These are phyloP conservation scores for Paramecium tetraurelia DNA, from an alignment of 73 alveolate genomes.

Conservation along the genomic window DNA sequence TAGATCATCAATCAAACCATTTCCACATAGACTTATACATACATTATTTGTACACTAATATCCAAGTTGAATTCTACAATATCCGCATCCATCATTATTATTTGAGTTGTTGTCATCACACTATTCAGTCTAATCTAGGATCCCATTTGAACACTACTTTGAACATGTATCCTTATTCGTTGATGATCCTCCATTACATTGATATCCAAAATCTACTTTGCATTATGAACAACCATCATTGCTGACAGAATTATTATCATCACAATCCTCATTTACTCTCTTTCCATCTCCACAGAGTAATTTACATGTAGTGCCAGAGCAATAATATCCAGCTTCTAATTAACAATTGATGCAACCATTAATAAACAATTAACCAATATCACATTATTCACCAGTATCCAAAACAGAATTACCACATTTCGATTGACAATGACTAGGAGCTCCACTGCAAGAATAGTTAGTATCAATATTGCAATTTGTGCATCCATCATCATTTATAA, in stretches of 20 bases:
- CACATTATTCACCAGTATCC: slow-evolving; percentile 65
- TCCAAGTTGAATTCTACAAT: slow-evolving; percentile 37
- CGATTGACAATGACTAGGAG: slow-evolving; percentile 36
- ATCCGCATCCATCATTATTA: slow-evolving; percentile 52
- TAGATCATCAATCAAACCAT: neutral
- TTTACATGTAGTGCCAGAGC: slow-evolving; percentile 41
- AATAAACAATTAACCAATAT: slow-evolving; percentile 21
- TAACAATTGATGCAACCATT: slow-evolving; percentile 67
- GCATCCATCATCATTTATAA: slow-evolving; percentile 66
- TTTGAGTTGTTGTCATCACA: slow-evolving; percentile 60
- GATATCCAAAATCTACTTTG: slow-evolving; percentile 64
- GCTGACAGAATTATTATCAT: slow-evolving; percentile 67
- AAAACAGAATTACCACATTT: slow-evolving; percentile 64
- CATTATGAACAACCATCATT: slow-evolving; percentile 77
- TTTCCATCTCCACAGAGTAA: slow-evolving; percentile 74
- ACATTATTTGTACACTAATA: slow-evolving; percentile 48
- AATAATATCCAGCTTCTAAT: slow-evolving; percentile 62
- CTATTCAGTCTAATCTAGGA: neutral
- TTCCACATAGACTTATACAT: slow-evolving; percentile 7
- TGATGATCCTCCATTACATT: slow-evolving; percentile 66
- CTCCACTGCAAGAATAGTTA: slow-evolving; percentile 45
- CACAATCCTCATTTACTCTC: slow-evolving; percentile 67
- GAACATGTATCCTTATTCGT: slow-evolving; percentile 39
- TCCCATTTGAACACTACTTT: neutral
- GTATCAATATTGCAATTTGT: slow-evolving; percentile 50